Percentiles rank a stretch among this genome's conserved stretches.
phyloP scores from a whole-genome alignment of 495 filamentous ascomycete genomes.

The Aspergillus steynii region DNA sequence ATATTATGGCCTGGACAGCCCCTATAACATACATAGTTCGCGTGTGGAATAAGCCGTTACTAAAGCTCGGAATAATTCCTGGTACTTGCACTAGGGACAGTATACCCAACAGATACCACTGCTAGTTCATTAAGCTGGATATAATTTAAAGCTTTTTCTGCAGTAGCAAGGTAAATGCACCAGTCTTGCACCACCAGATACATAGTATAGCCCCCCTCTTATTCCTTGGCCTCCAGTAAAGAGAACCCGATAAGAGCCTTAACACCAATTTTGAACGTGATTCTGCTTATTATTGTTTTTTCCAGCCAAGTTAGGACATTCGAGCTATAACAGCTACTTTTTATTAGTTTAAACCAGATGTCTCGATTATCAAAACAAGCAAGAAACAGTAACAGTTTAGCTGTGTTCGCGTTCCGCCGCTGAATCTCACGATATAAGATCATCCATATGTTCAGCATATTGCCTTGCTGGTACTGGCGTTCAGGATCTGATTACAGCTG shows the following conservation, averaged over 20 bases:
- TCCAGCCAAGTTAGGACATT: slow-evolving; percentile 30
- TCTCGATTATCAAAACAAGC: slow-evolving; percentile 52
- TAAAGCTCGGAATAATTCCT: slow-evolving; percentile 15
- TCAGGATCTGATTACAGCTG: slow-evolving; percentile 28
- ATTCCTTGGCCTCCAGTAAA: slow-evolving; percentile 27
- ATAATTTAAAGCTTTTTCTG: slow-evolving; percentile 4
- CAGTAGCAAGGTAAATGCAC: slow-evolving; percentile 24
- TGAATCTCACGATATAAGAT: slow-evolving; percentile 43
- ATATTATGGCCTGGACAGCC: not conserved
- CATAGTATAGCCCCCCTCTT: slow-evolving; percentile 33
- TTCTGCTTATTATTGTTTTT: slow-evolving; percentile 23
- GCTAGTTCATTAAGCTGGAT: slow-evolving; percentile 25
- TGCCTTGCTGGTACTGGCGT: slow-evolving; percentile 35
- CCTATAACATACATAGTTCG: slow-evolving; percentile 20
- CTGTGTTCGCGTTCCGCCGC: slow-evolving; percentile 31
- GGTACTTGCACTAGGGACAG: slow-evolving; percentile 20
- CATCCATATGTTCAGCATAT: slow-evolving; percentile 47
- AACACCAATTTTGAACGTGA: slow-evolving; percentile 31
- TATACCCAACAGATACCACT: slow-evolving; percentile 28
- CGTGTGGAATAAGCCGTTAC: slow-evolving; percentile 41
- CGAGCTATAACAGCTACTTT: slow-evolving; percentile 13
- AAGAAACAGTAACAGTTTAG: slow-evolving; percentile 44
- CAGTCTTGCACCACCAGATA: slow-evolving; percentile 40
- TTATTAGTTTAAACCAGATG: slow-evolving; percentile 49
- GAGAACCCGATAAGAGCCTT: slow-evolving; percentile 35